Percentiles rank a stretch among this genome's conserved stretches.
Conservation (phyloP, 2,329 filamentous ascomycete genomes). For the Diplodia sapinea region DNA sequence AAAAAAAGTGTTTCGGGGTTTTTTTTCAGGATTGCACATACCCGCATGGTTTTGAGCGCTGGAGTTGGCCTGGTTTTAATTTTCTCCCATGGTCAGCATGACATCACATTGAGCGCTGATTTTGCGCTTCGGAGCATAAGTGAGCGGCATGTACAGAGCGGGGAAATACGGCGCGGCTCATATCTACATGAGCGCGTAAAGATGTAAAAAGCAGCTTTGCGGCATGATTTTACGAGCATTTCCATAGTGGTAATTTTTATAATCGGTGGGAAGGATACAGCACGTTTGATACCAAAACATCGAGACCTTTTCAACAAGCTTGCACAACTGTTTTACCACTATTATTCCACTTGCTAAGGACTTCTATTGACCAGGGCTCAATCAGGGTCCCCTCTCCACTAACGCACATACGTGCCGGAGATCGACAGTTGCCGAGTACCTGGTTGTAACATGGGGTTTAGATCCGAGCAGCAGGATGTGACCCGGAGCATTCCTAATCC, state of each 20-base stretch:
- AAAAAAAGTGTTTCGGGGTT: not conserved
- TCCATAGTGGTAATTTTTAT: not conserved
- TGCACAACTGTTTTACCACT: not conserved
- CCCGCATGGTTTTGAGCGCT: not conserved
- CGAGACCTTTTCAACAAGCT: not conserved
- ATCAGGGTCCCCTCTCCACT: no score
- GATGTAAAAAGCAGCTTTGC: not conserved
- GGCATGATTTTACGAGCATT: not conserved
- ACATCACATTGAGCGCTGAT: not conserved
- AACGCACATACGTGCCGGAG: not conserved
- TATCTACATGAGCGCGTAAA: not conserved
- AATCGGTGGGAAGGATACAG: not conserved
- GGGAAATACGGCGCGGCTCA: not conserved
- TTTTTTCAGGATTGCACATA: not conserved
- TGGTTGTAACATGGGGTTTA: not conserved
- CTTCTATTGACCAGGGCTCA: not conserved
- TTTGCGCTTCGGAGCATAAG: not conserved
- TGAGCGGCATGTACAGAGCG: not conserved
- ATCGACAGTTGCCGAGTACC: not conserved
- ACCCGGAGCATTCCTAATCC: not conserved
- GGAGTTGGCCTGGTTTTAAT: slow-evolving; percentile 11
- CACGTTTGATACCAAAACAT: not conserved
- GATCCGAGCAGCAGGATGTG: slow-evolving; percentile 7
- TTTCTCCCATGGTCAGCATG: not conserved
- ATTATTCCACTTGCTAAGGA: not conserved